Evolutionary conservation across 805 yeast species (phyloP), one percentile per base, ranked within the genome.

Genomic region (Yamadazyma philogaea): DNA sequence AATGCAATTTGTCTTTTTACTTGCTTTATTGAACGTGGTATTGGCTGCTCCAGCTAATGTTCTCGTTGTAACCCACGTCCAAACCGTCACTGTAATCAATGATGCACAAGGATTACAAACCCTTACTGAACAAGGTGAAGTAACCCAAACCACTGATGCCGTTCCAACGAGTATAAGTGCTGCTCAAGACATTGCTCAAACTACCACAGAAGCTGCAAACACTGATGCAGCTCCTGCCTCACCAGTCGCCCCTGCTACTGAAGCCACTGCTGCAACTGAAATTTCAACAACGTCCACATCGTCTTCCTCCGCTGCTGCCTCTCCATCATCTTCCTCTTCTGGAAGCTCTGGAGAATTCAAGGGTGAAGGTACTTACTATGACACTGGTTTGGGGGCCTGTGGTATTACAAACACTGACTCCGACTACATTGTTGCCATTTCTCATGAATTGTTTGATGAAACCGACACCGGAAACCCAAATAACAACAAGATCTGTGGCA

Each of bases 401-500:
- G 85, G 85, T 32, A 45, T 51, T 34, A 55, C 66, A 46, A 70
- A 61, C 62, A 40, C 64, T 14, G 77, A 68, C 46, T 26, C 62
- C n/a, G 84, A 79, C 51, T 56, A 57, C 44, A 69, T 79, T 48
- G 80, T 74, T 33, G 85, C 84, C 30, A 61, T 79, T 49, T 71
- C 77, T 43, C 64, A 61, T 47, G 54, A 54, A 38, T 64, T 74
- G 52, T 75, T 62, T 53, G 63, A 66, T 47, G 51, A 56, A 28
- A 54, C 61, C 42, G 56, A 57, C 37, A 55, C 59, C 19, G 62
- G 60, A 16, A 65, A 68, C 55, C 65, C 73, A 4, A 77, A 74
- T 51, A 55, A 69, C 45, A 70, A 69, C 59, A 66, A 76, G 50
- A 64, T 68, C 53, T 79, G 84, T 59, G 83, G 82, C 40, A 72